A percentile compares a stretch with the other conserved stretches of the same genome.
Conservation (phyloP, 2,329 filamentous ascomycete genomes). For the Pseudocercospora vitis region DNA sequence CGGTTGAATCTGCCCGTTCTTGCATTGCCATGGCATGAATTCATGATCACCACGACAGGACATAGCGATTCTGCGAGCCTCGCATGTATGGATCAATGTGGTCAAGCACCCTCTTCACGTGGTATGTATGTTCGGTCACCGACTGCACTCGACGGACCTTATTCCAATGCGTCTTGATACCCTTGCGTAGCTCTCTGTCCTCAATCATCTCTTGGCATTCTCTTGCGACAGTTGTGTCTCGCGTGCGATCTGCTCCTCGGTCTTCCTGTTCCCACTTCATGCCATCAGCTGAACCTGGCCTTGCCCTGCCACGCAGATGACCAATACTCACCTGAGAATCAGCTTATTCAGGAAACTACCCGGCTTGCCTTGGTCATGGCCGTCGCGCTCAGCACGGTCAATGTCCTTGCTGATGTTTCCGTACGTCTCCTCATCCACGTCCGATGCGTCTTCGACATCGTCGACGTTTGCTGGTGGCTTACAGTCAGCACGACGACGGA, state of each 20-base stretch:
- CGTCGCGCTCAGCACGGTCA: constrained; percentile 37
- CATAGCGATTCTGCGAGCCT: too few species aligned
- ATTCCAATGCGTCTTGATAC: too few species aligned
- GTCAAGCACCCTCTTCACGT: too few species aligned
- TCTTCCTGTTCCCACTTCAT: constrained; percentile 43
- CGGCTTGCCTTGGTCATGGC: constrained; percentile 37
- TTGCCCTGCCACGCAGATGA: not conserved
- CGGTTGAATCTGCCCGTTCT: too few species aligned
- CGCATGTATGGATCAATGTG: too few species aligned
- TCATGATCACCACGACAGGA: too few species aligned
- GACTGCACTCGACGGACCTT: too few species aligned
- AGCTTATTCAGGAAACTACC: constrained; percentile 41
- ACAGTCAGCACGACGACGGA: constrained; percentile 9
- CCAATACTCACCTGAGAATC: constrained; percentile 17
- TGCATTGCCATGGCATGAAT: not conserved
- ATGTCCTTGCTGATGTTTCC: constrained; percentile 40
- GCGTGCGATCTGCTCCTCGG: constrained; percentile 38
- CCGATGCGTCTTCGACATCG: constrained; percentile 35
- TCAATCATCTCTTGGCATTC: constrained; percentile 1
- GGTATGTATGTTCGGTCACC: too few species aligned
- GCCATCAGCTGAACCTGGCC: constrained; percentile 17
- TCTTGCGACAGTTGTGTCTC: constrained; percentile 16
- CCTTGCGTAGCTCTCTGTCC: too few species aligned
- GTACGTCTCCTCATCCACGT: constrained; percentile 41
- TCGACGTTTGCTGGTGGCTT: constrained; percentile 30